Evolutionary conservation across 1,284 basidiomycete genomes (phyloP).

Genomic region (Trametes sp.): DNA sequence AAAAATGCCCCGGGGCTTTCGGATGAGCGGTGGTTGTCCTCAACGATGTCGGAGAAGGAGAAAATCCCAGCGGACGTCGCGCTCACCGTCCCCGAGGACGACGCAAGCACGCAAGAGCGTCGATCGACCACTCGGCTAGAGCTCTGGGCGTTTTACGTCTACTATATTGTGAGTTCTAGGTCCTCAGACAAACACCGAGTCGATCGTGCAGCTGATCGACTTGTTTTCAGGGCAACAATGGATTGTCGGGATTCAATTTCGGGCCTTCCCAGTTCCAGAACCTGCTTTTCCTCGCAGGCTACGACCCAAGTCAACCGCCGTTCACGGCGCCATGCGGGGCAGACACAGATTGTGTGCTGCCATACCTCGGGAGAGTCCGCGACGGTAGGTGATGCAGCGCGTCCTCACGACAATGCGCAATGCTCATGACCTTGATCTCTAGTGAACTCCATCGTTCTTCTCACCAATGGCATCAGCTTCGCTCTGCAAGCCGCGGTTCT

Average conservation of each 20-base stretch:
- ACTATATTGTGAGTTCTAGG: conserved; percentile 56
- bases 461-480: conserved; percentile 80
- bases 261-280: conserved; percentile 83
- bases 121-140: conserved; percentile 61
- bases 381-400: conserved; percentile 57
- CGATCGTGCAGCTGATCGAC: conserved; percentile 3
- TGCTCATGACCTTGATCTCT: not conserved
- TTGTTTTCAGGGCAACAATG: conserved; percentile 65
- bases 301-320: conserved; percentile 65
- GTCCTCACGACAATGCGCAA: too few relatives aligned
- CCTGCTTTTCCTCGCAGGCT: conserved; percentile 73
- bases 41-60: conserved; percentile 27
- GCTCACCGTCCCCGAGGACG: conserved; percentile 4
- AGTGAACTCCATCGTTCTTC: conserved; percentile 82
- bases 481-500: conserved; percentile 74
- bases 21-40: conserved; percentile 12
- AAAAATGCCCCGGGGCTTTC: conserved; percentile 2
- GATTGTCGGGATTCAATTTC: conserved; percentile 78
- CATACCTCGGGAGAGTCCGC: conserved; percentile 67
- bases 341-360: conserved; percentile 65
- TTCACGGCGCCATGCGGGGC: conserved; percentile 59
- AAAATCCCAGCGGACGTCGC: conserved; percentile 19
- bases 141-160: conserved; percentile 77
- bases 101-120: not conserved
- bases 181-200: not conserved